phyloP scores from a whole-genome alignment of 495 filamentous ascomycete species.

The Alectoria sarmentosa region DNA sequence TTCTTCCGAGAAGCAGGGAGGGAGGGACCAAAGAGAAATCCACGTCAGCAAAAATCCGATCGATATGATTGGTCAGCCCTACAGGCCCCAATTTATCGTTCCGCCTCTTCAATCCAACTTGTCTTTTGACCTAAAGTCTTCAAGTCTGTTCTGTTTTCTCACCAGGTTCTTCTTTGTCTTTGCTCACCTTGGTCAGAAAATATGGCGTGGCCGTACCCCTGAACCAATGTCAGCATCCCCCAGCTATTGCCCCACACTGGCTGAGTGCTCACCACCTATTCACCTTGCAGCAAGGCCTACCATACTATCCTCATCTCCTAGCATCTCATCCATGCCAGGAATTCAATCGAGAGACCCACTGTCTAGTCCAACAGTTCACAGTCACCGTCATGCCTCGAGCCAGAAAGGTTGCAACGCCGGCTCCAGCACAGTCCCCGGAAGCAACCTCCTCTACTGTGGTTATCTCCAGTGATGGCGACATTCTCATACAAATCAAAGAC shows the following conservation, averaged over 20 bases:
- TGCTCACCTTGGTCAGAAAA: not conserved
- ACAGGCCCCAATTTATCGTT: not conserved
- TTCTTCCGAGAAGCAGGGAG: not conserved
- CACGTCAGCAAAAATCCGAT: not conserved
- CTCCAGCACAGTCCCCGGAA: not conserved
- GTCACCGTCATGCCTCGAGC: slow-evolving; percentile 5
- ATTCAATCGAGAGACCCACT: not conserved
- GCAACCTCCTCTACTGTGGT: not conserved
- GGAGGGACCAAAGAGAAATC: not conserved
- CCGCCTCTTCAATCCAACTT: not conserved
- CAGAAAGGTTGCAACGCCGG: not conserved
- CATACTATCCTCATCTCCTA: not conserved
- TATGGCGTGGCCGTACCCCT: slow-evolving; percentile 29
- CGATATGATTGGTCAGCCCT: slow-evolving; percentile 9
- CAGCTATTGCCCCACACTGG: slow-evolving; percentile 7
- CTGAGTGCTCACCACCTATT: slow-evolving; percentile 5
- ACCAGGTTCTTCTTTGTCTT: not conserved
- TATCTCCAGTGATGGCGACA: slow-evolving; percentile 16
- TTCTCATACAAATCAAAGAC: slow-evolving; percentile 17
- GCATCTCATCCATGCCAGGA: not conserved
- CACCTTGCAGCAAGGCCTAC: not conserved
- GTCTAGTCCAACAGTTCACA: not conserved
- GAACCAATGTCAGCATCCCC: slow-evolving; percentile 13
- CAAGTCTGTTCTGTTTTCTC: not conserved
- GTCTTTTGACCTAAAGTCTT: not conserved